Conservation (phyloP, 441 rosid species). For the Populus tomentosa region DNA sequence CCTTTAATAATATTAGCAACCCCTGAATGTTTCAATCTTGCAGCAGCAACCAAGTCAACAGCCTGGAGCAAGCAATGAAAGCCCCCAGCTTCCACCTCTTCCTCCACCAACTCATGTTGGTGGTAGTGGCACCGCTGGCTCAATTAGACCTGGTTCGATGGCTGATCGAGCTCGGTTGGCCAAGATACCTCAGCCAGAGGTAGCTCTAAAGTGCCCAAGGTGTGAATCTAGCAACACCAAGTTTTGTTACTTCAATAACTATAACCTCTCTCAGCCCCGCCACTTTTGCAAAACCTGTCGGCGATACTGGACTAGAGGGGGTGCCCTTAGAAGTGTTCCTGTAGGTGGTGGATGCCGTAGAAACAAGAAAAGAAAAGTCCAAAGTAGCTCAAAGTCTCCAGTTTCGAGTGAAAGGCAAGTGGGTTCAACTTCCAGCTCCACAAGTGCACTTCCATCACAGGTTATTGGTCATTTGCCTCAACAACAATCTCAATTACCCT, state of each 20-base stretch:
- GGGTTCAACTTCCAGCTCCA: constrained; percentile 33
- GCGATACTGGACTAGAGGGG: constrained; percentile 95
- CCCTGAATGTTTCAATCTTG: neutral
- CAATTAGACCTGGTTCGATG: constrained; percentile 83
- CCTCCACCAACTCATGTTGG: constrained; percentile 42
- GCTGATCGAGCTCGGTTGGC: constrained; percentile 84
- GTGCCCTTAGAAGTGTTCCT: constrained; percentile 83
- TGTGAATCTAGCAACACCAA: constrained; percentile 94
- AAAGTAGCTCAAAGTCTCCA: constrained; percentile 37
- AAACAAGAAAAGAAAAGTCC: constrained; percentile 64
- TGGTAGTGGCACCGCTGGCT: constrained; percentile 40
- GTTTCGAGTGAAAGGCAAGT: constrained; percentile 31
- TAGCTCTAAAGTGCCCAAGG: constrained; percentile 80
- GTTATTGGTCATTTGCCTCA: constrained; percentile 35
- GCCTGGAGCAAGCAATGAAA: neutral
- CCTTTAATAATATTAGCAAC: neutral
- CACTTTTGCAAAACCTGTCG: constrained; percentile 93
- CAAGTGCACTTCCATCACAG: constrained; percentile 29
- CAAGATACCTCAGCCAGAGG: constrained; percentile 72
- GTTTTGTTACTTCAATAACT: constrained; percentile 50
- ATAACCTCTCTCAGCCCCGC: too few relatives aligned
- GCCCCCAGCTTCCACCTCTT: constrained; percentile 25
- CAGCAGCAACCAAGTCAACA: neutral
- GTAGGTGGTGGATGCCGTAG: constrained; percentile 92
- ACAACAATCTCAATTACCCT: constrained; percentile 37